Evolutionary conservation across 164 flowering plant species (phyloP).

Genomic region (Vitis labrusca): DNA sequence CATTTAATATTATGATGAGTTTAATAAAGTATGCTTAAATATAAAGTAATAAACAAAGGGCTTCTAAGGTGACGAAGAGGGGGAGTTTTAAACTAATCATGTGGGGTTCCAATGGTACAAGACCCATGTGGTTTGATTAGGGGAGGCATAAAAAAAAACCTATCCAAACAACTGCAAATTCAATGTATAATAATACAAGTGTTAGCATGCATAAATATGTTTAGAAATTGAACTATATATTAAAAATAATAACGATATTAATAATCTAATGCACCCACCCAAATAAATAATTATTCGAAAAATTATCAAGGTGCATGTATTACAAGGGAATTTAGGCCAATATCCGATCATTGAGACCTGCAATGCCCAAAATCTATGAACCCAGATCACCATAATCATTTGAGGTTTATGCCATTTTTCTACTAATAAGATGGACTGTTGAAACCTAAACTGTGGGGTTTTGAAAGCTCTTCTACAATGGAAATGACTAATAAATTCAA

Average conservation of each 20-base stretch:
- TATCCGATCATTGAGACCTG: constrained; percentile 15
- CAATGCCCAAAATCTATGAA: not conserved
- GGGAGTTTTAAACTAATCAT: constrained; percentile 23
- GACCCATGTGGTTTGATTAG: constrained; percentile 62
- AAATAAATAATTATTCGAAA: too few relatives aligned
- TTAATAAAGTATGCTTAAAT: not conserved
- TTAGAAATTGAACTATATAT: constrained; percentile 1
- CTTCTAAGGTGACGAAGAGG: constrained; percentile 11
- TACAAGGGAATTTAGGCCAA: constrained; percentile 22
- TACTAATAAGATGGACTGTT: too few relatives aligned
- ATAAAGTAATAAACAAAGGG: constrained; percentile 6
- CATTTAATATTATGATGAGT: constrained; percentile 7
- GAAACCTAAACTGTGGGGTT: too few relatives aligned
- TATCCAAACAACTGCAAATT: constrained; percentile 21
- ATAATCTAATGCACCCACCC: constrained; percentile 1
- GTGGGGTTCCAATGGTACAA: constrained; percentile 43
- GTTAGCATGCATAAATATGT: constrained; percentile 14
- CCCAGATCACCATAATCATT: not conserved
- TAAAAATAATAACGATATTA: not conserved
- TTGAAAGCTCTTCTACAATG: too few relatives aligned
- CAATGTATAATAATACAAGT: constrained; percentile 27
- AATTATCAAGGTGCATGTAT: constrained; percentile 5
- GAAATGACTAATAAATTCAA: too few relatives aligned
- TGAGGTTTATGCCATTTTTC: too few relatives aligned
- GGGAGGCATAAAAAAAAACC: constrained; percentile 20